Evolutionary conservation across 2,329 filamentous ascomycete genomes (phyloP), one percentile per base, ranked within the genome.

Genomic region (Huntiella moniliformis): DNA sequence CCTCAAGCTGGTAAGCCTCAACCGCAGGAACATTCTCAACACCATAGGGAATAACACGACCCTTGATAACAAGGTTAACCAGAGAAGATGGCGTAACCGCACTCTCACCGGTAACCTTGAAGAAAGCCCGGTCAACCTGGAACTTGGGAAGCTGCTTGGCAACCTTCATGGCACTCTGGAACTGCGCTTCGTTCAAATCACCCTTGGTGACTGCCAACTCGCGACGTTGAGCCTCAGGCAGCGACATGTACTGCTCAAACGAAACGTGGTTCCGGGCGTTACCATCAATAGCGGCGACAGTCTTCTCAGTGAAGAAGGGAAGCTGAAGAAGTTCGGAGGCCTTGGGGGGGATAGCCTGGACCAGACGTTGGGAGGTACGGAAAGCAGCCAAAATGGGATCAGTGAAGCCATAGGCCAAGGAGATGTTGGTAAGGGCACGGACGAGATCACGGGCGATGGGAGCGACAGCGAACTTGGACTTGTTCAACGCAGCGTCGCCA

Each of bases 51-150:
- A 96, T 78, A 57, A 96, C 82, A 47, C 91, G 85, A 31, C 82
- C 86, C 67, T 98, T 98, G 59, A 98, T 77, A 44, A 98, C 85
- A 28, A 98, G 79, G 51, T 87, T 88, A 16, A 96, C 88, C 34
- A 98, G 73, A 47, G 86, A 93, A 49, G 82, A 84, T 5, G 91
- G 87, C 31, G 88, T 93, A 57, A 98, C 84, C 60, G 80, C 82
- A 53, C 82, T 83, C 64, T 98, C 92, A 58, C 91, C 91, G 44
- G 85, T 79, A 39, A 98, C 92, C 69, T 98, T 98, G 76, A 98
- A 98, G 64, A 94, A 98, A 5, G 86, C 84, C 65, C 86, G 92
- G 57, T 85, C 84, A 8, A 98, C 77, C 48, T 82, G 74, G 46
- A 98, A 70, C 52, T 77, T 74, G 1, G 91, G 91, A 22, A 98